Evolutionary conservation across 768 basidiomycete genomes (phyloP).

Genomic region (Mycena polygramma): DNA sequence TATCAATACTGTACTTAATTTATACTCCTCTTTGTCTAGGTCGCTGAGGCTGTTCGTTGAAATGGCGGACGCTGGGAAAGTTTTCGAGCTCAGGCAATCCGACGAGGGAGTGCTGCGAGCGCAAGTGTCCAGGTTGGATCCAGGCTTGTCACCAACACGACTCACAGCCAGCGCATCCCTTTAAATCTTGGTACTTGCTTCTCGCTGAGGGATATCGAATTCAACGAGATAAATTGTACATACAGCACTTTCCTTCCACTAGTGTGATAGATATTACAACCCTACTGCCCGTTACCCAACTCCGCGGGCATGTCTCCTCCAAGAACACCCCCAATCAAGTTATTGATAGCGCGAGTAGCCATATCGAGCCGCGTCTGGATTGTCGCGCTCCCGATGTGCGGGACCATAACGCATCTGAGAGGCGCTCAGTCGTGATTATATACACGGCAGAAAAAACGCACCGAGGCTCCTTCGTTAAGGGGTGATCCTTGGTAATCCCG

Average conservation of each 20-base stretch:
- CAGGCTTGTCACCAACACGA: no score
- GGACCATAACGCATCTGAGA: constrained; percentile 81
- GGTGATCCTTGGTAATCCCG: constrained; percentile 77
- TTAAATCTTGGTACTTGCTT: no score
- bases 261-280: not conserved
- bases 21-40: no score
- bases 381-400: constrained; percentile 94
- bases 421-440: not conserved
- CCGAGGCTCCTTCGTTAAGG: constrained; percentile 83
- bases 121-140: no score
- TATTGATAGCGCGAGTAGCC: constrained; percentile 81
- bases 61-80: no score
- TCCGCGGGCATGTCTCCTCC: constrained; percentile 70
- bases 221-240: not conserved
- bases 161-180: no score
- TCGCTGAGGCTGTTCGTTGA: no score
- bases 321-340: constrained; percentile 70
- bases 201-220: no score
- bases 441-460: constrained; percentile 52
- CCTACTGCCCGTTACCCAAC: constrained; percentile 37
- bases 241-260: not conserved
- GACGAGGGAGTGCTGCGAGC: no score
- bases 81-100: no score
- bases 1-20: constrained; percentile 14
- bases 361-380: constrained; percentile 86